phyloP scores from a whole-genome alignment of 176 grass and related monocot species.

The Oryza meyeriana region DNA sequence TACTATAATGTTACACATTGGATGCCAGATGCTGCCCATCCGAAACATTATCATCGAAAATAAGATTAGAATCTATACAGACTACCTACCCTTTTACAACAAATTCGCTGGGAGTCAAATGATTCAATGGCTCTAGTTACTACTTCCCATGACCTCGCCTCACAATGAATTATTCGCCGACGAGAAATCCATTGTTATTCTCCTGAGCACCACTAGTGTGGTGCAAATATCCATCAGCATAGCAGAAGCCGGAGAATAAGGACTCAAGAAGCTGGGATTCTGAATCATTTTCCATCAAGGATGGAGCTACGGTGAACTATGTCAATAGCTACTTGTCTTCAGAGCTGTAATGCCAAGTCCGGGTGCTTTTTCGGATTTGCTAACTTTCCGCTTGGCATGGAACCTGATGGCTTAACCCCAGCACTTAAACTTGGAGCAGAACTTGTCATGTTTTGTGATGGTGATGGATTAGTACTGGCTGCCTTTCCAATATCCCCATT shows the following conservation, averaged over 20 bases:
- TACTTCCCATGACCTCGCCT: neutral
- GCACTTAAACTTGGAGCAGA: constrained; percentile 37
- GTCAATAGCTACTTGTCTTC: constrained; percentile 35
- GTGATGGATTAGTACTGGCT: neutral
- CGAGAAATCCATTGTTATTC: neutral
- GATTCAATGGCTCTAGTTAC: constrained; percentile 29
- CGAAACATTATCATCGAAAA: constrained; percentile 37
- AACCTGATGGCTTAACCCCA: constrained; percentile 30
- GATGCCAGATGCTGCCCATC: constrained; percentile 31
- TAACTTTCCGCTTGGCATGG: constrained; percentile 31
- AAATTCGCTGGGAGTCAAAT: constrained; percentile 38
- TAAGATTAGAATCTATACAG: constrained; percentile 62
- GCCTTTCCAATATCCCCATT: constrained; percentile 31
- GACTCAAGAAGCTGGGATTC: constrained; percentile 7
- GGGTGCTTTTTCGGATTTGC: constrained; percentile 46
- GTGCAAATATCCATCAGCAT: neutral
- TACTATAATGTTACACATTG: constrained; percentile 51
- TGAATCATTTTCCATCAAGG: constrained; percentile 2
- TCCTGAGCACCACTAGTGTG: neutral
- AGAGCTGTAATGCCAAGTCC: constrained; percentile 65
- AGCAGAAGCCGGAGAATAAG: constrained; percentile 2
- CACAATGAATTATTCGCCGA: neutral
- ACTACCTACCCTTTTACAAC: constrained; percentile 58
- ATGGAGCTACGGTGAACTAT: constrained; percentile 27
- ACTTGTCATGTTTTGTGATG: neutral